Evolutionary conservation across 306 rosid genomes (phyloP), one percentile per base, ranked within the genome.

Genomic region (Argentina anserina): DNA sequence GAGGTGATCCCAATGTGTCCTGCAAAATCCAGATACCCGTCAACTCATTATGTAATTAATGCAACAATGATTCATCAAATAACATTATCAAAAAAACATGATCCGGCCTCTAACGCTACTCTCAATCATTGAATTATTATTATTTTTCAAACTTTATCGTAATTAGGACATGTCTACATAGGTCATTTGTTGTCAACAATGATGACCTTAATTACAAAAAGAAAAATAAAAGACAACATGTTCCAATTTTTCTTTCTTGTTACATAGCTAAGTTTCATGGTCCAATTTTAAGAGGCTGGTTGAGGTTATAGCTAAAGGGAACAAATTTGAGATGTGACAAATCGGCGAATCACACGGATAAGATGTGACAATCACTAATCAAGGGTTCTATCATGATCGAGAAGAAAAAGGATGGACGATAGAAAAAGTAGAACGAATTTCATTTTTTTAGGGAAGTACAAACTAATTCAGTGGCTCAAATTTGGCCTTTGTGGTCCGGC

Each of bases 1-100:
- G 99, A 81, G 82, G 83, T 47, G 97, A 86, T 79, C 81, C 88
- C 64, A 95, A 72, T 9, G 99, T 95, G 73, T 95, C 99, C 99
- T 95, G 43, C 55, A 42, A 25, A 42, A 43, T 41, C 13, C 55
- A 67, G 2, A 3, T 14, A 23, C n/a, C 41, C 6, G n/a, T n/a
- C n/a, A n/a, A n/a, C n/a, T n/a, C n/a, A n/a, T 13, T 25, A 14
- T 26, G 15, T 25, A 23, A 26, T 0, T 2, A 62, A 18, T 15
- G 41, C 7, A 33, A 33, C 42, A 61, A 61, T 21, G 5, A 58
- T 12, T 3, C 3, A 25, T n/a, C n/a, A n/a, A n/a, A n/a, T 14
- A 5, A 17, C 46, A 42, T 42, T 3, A 42, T 42, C 7, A n/a
- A 49, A 47, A 47, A 49, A 18, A 25, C 20, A 49, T 14, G 21